phyloP scores from a whole-genome alignment of 2,329 filamentous ascomycete species.

The Byssochlamys sp. region DNA sequence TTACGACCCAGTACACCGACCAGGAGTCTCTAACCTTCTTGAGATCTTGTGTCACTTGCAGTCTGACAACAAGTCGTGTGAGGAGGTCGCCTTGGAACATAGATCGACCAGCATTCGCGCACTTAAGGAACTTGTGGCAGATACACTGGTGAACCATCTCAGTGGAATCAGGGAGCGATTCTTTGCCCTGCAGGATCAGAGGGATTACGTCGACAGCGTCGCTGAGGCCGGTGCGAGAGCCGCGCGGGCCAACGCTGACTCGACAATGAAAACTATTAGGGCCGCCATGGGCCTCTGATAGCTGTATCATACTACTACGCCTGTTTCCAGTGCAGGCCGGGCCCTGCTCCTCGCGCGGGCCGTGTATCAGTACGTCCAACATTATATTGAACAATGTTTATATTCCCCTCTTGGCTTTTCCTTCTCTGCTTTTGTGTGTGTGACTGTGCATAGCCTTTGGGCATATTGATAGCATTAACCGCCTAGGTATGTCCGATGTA shows the following conservation, averaged over 20 bases:
- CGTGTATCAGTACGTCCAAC: not conserved
- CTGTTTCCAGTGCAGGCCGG: not conserved
- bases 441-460: not conserved
- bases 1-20: slow-evolving; percentile 61
- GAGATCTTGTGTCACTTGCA: slow-evolving; percentile 67
- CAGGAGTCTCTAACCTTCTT: slow-evolving; percentile 80
- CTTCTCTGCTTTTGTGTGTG: not conserved
- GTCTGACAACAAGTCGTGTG: slow-evolving; percentile 42
- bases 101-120: slow-evolving; percentile 41
- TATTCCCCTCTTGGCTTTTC: not conserved
- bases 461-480: not conserved
- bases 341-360: not conserved
- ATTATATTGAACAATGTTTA: not conserved
- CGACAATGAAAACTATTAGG: slow-evolving; percentile 24
- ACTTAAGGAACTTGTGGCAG: slow-evolving; percentile 57
- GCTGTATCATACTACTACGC: not conserved
- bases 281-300: slow-evolving; percentile 22
- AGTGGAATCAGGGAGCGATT: slow-evolving; percentile 26
- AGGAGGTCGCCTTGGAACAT: slow-evolving; percentile 40
- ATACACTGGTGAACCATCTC: slow-evolving; percentile 26
- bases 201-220: slow-evolving; percentile 20
- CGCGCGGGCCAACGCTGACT: slow-evolving; percentile 22
- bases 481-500: not conserved
- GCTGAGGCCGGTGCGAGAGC: slow-evolving; percentile 21
- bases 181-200: slow-evolving; percentile 16